phyloP scores from a whole-genome alignment of 1,284 basidiomycete genomes.

The Malassezia nana region DNA sequence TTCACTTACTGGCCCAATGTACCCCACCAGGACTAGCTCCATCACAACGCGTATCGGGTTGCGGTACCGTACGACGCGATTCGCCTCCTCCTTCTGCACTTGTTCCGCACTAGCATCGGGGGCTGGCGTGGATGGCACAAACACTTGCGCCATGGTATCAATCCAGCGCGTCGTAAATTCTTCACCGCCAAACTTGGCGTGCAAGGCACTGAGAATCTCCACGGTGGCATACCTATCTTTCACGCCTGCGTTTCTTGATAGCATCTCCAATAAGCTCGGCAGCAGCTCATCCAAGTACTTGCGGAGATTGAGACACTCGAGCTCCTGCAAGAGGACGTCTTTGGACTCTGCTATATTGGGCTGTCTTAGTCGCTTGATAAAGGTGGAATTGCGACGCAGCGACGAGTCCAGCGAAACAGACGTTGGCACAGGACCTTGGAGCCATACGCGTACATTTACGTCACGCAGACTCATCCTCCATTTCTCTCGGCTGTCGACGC shows the following conservation, averaged over 20 bases:
- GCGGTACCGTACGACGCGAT: constrained; percentile 69
- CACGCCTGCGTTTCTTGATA: constrained; percentile 71
- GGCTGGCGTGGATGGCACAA: constrained; percentile 53
- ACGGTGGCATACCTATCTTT: constrained; percentile 75
- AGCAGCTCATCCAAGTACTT: constrained; percentile 95
- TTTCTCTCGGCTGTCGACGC: constrained; percentile 24
- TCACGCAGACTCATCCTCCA: constrained; percentile 25
- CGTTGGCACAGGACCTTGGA: constrained; percentile 17
- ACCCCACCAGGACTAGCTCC: constrained; percentile 76
- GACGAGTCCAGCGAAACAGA: constrained; percentile 32
- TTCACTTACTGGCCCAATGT: constrained; percentile 46
- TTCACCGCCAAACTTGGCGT: constrained; percentile 67
- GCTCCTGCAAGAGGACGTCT: constrained; percentile 56
- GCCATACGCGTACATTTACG: constrained; percentile 27
- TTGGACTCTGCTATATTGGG: constrained; percentile 49
- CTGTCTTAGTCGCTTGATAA: constrained; percentile 39
- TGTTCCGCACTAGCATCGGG: constrained; percentile 63
- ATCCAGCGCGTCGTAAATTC: constrained; percentile 66
- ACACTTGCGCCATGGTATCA: constrained; percentile 57
- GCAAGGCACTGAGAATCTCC: constrained; percentile 76
- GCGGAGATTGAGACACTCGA: constrained; percentile 74
- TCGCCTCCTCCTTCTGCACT: constrained; percentile 81
- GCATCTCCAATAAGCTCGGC: constrained; percentile 73
- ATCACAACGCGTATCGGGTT: constrained; percentile 74
- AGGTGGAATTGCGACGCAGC: constrained; percentile 45